Base-by-base conservation (phyloP, 148 eudicot genomes). In the Talinum fruticosum region DNA sequence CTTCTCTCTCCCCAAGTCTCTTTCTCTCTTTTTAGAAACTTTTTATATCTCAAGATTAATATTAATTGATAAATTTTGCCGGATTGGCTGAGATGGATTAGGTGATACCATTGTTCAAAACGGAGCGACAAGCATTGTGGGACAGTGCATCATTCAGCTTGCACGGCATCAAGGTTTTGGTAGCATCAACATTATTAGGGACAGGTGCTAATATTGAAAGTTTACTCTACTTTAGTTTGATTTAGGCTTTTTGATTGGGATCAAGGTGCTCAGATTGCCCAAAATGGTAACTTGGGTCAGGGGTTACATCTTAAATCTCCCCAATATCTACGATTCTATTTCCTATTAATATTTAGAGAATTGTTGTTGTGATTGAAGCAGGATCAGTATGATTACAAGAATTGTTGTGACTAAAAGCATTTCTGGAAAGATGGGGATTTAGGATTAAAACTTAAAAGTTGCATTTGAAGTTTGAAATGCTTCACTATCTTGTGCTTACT, bases 91-190 rank as follows among this genome's bases (percentile, higher is more conserved):
- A 65, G 10, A 18, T 73, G 51, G 51, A 80, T 61, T 80, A 94
- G 98, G 99, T 65, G 99, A 93, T 81, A 69, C 91, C 35, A 87
- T 95, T 84, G 99, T 95, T 75, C 99, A 95, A 83, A 95, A 95
- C 80, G 99, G 99, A 65, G 94, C 99, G 14, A 92, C 99, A 34
- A 95, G 99, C 90, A 91, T 95, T 30, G 99, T 95, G 65, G 99
- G 99, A 47, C 97, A 90, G 83, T 95, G 99, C 78, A 73, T 95
- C 81, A 88, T 95, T 84, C 97, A 95, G 86, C 93, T 95, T 81
- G 99, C 99, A 72, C 87, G 79, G 23, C 37, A 69, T 82, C 93
- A 83, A 79, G 99, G 99, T 75, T 78, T 93, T 73, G 88, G 71
- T 66, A 91, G 84, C 82, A 86, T 95, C 78, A 95, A 95, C 75